Conservation (phyloP, 768 basidiomycete species). For the Russula sp. region DNA sequence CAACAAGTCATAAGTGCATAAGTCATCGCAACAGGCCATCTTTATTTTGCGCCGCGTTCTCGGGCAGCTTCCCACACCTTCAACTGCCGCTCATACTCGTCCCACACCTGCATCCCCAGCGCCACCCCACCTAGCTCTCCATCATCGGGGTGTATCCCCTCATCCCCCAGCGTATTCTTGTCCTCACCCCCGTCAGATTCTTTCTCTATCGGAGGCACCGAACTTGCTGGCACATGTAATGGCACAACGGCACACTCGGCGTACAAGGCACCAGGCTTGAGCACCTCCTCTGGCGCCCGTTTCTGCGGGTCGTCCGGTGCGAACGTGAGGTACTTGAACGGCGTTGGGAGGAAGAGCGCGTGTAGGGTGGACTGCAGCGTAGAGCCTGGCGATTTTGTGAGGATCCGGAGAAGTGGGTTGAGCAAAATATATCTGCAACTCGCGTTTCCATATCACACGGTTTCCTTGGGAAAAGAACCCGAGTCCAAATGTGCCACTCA, state of each 20-base stretch:
- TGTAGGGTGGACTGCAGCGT: conserved; percentile 76
- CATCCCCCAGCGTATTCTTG: conserved; percentile 26
- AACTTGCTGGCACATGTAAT: conserved; percentile 22
- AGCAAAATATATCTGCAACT: conserved; percentile 51
- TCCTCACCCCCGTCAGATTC: conserved; percentile 25
- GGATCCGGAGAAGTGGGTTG: conserved; percentile 58
- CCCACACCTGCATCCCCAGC: conserved; percentile 67
- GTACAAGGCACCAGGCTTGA: conserved; percentile 74
- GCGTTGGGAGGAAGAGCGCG: conserved; percentile 73
- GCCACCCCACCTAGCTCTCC: conserved; percentile 65
- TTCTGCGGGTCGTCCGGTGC: conserved; percentile 17
- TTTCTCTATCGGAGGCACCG: conserved; percentile 15
- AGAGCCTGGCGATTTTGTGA: conserved; percentile 59
- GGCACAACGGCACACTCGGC: conserved; percentile 63
- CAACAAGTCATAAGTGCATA: too few relatives aligned
- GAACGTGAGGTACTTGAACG: conserved; percentile 50
- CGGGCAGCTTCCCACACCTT: conserved; percentile 52
- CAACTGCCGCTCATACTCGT: conserved; percentile 58
- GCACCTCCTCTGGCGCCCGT: conserved; percentile 42
- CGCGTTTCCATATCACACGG: neutral
- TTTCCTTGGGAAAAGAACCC: neutral
- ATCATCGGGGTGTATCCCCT: conserved; percentile 43
- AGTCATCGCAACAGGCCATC: too few relatives aligned
- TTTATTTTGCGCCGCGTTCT: neutral
- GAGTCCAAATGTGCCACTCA: conserved; percentile 29